These are phyloP conservation scores for Yamadazyma aaseri DNA, from an alignment of 1,139 yeast species.

Conservation along the genomic window DNA sequence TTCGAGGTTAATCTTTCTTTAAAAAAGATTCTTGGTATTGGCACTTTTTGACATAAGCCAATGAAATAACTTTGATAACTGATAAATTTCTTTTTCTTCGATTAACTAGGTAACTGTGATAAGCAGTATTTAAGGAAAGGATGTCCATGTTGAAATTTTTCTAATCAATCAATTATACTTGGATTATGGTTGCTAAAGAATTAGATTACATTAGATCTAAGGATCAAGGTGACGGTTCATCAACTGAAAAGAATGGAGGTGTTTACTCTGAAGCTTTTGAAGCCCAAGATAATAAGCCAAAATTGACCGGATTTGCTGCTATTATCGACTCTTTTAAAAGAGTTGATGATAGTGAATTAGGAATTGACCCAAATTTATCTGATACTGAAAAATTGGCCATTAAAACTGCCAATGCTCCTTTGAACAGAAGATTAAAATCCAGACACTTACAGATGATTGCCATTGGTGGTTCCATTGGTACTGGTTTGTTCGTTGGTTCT, in stretches of 20 bases:
- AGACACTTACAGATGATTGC: conserved; percentile 83
- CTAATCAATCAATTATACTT: too few relatives aligned
- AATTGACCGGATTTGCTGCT: conserved; percentile 37
- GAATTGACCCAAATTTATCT: conserved; percentile 56
- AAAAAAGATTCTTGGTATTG: not conserved
- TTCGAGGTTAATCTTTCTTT: too few relatives aligned
- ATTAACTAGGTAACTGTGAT: conserved; percentile 2
- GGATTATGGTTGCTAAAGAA: conserved; percentile 45
- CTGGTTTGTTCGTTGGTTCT: conserved; percentile 70
- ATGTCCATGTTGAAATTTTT: too few relatives aligned
- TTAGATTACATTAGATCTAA: conserved; percentile 41
- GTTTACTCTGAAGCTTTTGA: conserved; percentile 45
- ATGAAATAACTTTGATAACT: conserved; percentile 3
- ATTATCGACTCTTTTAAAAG: conserved; percentile 58
- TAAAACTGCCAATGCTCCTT: conserved; percentile 68
- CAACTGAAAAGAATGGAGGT: conserved; percentile 42
- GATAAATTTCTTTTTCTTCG: conserved; percentile 1
- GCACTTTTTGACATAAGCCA: conserved; percentile 1
- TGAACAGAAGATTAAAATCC: conserved; percentile 58
- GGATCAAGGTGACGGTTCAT: conserved; percentile 35
- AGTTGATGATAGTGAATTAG: conserved; percentile 47
- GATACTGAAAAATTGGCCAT: conserved; percentile 69
- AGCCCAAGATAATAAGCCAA: conserved; percentile 23
- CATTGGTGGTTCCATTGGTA: conserved; percentile 86
- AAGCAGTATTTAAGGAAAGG: conserved; percentile 3